A percentile compares a stretch with the other conserved stretches of the same genome.
Conservation (phyloP, 306 rosid genomes). For the Trichosanthes cucumerina region DNA sequence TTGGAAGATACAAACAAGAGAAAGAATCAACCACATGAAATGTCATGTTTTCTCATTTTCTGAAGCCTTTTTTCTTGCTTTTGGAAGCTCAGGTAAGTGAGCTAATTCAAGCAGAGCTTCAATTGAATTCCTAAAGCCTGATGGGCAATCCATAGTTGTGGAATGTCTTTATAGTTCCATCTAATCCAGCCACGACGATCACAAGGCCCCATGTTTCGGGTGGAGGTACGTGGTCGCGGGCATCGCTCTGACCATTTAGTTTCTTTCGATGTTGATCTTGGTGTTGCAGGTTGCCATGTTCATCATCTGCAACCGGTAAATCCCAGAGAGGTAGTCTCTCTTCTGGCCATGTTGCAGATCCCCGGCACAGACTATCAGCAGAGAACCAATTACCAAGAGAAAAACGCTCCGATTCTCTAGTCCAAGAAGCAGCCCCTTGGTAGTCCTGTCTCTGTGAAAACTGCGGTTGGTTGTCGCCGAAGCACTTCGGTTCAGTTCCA, state of each 20-base stretch:
- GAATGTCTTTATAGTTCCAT: conserved; percentile 70
- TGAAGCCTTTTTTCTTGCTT: background rate
- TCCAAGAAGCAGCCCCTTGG: conserved; percentile 12
- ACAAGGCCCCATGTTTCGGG: conserved; percentile 73
- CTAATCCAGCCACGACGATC: conserved; percentile 57
- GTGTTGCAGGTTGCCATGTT: conserved; percentile 10
- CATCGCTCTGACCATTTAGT: conserved; percentile 5
- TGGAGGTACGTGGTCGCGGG: conserved; percentile 2
- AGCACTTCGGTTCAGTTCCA: conserved; percentile 9
- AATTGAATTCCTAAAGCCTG: conserved; percentile 28
- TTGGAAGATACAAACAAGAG: background rate
- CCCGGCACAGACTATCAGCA: conserved; percentile 37
- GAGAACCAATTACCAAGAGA: conserved; percentile 62
- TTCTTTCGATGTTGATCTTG: background rate
- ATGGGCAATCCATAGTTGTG: conserved; percentile 87
- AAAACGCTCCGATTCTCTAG: conserved; percentile 35
- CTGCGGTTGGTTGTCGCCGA: background rate
- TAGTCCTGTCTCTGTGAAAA: conserved; percentile 2
- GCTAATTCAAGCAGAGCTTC: background rate
- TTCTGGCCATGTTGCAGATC: conserved; percentile 77
- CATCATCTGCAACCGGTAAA: conserved; percentile 23
- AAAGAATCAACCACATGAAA: conserved; percentile 8
- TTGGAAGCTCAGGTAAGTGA: background rate
- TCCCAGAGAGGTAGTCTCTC: conserved; percentile 67
- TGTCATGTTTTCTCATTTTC: background rate